Conservation (phyloP, 2,329 filamentous ascomycete species). For the Penicillium sp. region DNA sequence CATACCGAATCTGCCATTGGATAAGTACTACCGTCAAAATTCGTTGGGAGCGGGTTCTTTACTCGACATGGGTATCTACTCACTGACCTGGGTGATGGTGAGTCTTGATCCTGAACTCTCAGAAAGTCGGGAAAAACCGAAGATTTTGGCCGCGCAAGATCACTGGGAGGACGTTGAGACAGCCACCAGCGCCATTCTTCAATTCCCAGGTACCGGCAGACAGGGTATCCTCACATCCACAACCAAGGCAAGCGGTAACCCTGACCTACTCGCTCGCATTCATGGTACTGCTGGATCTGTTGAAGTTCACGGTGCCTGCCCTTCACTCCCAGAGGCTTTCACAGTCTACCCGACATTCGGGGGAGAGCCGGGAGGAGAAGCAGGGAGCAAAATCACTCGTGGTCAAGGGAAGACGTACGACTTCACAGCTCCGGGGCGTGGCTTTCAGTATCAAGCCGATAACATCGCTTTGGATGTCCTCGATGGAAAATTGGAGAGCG, state of each 20-base stretch:
- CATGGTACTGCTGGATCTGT: slow-evolving; percentile 23
- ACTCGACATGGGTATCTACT: slow-evolving; percentile 20
- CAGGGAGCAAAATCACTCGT: background rate
- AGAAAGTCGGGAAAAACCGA: slow-evolving; percentile 2
- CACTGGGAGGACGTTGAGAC: slow-evolving; percentile 33
- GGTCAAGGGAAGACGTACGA: slow-evolving; percentile 31
- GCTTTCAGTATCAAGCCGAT: slow-evolving; percentile 42
- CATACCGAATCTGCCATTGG: slow-evolving; percentile 1
- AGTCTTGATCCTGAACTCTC: slow-evolving; percentile 7
- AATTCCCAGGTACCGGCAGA: slow-evolving; percentile 43
- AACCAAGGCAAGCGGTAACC: slow-evolving; percentile 19
- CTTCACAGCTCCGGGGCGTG: slow-evolving; percentile 20
- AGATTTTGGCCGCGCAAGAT: slow-evolving; percentile 13
- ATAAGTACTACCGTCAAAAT: slow-evolving; percentile 10
- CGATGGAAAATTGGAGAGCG: slow-evolving; percentile 40
- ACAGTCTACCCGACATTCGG: slow-evolving; percentile 7
- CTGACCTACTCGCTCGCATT: slow-evolving; percentile 6
- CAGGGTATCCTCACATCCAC: slow-evolving; percentile 51
- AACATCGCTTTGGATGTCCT: slow-evolving; percentile 35
- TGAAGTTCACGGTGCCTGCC: slow-evolving; percentile 9
- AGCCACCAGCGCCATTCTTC: slow-evolving; percentile 44
- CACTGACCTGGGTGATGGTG: slow-evolving; percentile 18
- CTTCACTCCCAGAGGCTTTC: slow-evolving; percentile 8
- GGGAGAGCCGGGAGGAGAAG: background rate
- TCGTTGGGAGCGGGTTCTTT: slow-evolving; percentile 18